Base-by-base conservation (phyloP, 2,329 filamentous ascomycete genomes). In the Amesomyces nigricolor region DNA sequence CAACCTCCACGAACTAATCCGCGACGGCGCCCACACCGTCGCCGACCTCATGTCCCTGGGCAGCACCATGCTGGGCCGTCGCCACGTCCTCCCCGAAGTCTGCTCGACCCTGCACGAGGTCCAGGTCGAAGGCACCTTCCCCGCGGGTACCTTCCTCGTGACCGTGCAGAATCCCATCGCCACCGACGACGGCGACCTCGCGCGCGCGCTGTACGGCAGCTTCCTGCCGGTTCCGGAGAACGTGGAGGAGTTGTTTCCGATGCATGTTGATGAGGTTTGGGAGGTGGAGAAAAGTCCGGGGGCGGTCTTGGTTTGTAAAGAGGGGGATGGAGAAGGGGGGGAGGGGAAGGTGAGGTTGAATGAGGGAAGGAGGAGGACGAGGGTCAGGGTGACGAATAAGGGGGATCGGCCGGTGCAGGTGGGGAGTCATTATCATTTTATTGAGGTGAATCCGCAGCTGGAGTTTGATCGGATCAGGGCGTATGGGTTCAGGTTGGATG, bases 391-490 rank as follows among this genome's bases (percentile, higher is more conserved):
- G 40, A 91, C 86, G 60, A 96, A 89, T 71, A 88, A 81, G 64
- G 92, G 92, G 6, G 92, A 97, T 71, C 78, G 92, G 32, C 92
- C 92, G 1, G 87, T 96, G 58, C 91, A 96, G 77, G 87, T 91
- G 57, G 92, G 92, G 32, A 95, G 90, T 32, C 92, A 97, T 72
- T 97, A 96, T 70, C 92, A 96, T 72, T 95, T 97, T 69, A 83
- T 95, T 66, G 92, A 97, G 75, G 87, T 85, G n/a, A 97, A 97
- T 71, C 89, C 91, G 0, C 83, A 89, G 69, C 79, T 97, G 49
- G 82, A 88, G 59, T 97, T 97, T 69, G 92, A 97, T 72, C 88
- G 92, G 26, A 75, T 82, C 48, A 83, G 82, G 62, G 83, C 91
- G 1, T 94, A 94, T 66, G 92, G 92, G 5, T 95, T 83, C 72